These are phyloP conservation scores for Candida chilensis DNA, from an alignment of 805 yeast genomes.

Conservation along the genomic window DNA sequence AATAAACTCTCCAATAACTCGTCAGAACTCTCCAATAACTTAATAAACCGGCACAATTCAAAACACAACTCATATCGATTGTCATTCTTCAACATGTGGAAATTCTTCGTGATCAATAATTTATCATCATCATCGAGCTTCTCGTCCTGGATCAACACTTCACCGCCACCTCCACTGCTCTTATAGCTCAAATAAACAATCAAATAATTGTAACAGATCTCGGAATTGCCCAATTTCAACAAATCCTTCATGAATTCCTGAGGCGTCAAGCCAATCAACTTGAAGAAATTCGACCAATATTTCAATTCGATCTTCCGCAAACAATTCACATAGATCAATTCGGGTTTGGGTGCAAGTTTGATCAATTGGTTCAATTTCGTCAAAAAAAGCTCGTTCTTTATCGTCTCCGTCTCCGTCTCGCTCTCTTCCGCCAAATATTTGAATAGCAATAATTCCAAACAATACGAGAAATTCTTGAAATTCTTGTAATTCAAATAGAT, in stretches of 20 bases:
- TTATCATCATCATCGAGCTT: slow-evolving; percentile 20
- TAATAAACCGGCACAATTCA: slow-evolving; percentile 44
- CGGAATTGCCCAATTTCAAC: slow-evolving; percentile 29
- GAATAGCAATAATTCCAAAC: slow-evolving; percentile 39
- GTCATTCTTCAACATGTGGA: slow-evolving; percentile 28
- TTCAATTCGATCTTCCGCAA: slow-evolving; percentile 44
- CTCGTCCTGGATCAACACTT: slow-evolving; percentile 6
- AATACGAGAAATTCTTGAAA: slow-evolving; percentile 35
- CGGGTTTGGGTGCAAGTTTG: slow-evolving; percentile 15
- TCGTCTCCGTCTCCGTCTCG: slow-evolving; percentile 2
- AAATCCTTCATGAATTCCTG: slow-evolving; percentile 31
- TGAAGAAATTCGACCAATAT: slow-evolving; percentile 41
- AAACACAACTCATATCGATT: slow-evolving; percentile 43
- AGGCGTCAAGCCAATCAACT: slow-evolving; percentile 30
- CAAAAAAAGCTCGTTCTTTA: slow-evolving; percentile 9
- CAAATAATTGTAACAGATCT: slow-evolving; percentile 40
- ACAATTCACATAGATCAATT: slow-evolving; percentile 37
- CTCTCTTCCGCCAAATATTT: slow-evolving; percentile 9
- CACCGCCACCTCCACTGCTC: slow-evolving; percentile 17
- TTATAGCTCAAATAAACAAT: slow-evolving; percentile 44
- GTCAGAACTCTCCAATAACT: slow-evolving; percentile 36
- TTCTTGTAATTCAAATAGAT: slow-evolving; percentile 24
- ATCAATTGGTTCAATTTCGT: slow-evolving; percentile 18
- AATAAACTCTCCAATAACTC: slow-evolving; percentile 9
- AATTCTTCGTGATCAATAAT: slow-evolving; percentile 28